Base-by-base conservation (phyloP, 1,284 basidiomycete species). In the Malassezia vespertilionis region DNA sequence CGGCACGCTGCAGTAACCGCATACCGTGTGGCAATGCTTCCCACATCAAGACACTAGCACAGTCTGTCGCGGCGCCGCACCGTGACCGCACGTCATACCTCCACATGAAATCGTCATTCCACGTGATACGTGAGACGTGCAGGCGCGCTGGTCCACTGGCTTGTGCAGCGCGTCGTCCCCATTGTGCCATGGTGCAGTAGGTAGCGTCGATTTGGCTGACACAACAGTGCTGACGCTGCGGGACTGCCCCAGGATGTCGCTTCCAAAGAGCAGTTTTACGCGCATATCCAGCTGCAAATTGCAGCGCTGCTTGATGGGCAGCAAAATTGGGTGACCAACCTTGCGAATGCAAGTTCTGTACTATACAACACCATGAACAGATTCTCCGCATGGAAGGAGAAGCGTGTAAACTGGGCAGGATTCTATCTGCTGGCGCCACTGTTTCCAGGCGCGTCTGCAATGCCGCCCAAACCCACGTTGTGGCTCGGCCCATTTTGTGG, bases 171-270 rank as follows among this genome's bases (percentile, higher is more conserved):
- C n/a, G n/a, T n/a, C n/a, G n/a, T n/a, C n/a, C n/a, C n/a, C n/a
- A n/a, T n/a, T 9, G 12, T 20, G 31, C 18, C 32, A 51, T 51
- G 48, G 48, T 51, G 26, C 48, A 51, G 48, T 51, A 37, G 10
- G 48, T 51, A 20, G 14, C 5, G 17, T 12, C 26, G 17, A 6
- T 11, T 7, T 26, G 27, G 37, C 34, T 23, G 5, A 28, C 15
- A 18, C 47, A n/a, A n/a, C n/a, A 60, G 56, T 53, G 67, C 67
- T 21, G 67, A 70, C 35, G 63, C 86, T 83, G 61, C 89, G 82
- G 54, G 84, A 79, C 56, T 85, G 80, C 86, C 87, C 80, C 31
- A 49, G 24, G 43, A 55, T 36, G 46, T 70, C 32, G 27, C 42
- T 9, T 48, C 56, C 36, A 71, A 70, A 43, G 33, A 49, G n/a